Conservation (phyloP, 768 basidiomycete genomes). For the Trametes meyenii region DNA sequence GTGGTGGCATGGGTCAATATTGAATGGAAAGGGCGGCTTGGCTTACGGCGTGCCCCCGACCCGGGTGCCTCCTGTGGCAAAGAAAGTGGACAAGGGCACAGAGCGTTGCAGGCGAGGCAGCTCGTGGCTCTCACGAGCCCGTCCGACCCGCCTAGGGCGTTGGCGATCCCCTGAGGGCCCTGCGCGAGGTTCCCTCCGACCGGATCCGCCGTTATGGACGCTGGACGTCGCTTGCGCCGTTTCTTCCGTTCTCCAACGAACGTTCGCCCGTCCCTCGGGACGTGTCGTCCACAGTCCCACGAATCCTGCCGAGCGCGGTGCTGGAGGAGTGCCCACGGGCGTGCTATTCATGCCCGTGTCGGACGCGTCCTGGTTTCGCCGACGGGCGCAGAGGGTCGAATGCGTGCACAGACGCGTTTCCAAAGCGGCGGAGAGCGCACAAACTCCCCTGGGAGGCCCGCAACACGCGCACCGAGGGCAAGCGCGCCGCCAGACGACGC, state of each 20-base stretch:
- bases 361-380: not conserved
- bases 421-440: slow-evolving; percentile 10
- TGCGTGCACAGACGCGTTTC: slow-evolving; percentile 7
- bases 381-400: not conserved
- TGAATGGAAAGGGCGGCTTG: too few species aligned
- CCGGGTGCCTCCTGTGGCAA: too few species aligned
- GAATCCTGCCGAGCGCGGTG: slow-evolving; percentile 7
- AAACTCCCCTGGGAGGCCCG: slow-evolving; percentile 9
- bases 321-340: not conserved
- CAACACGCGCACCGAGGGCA: not conserved
- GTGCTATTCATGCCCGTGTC: not conserved
- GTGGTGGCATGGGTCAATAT: too few species aligned
- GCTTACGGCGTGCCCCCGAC: too few species aligned
- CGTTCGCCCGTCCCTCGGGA: not conserved
- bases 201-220: slow-evolving; percentile 10
- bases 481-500: not conserved
- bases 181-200: slow-evolving; percentile 2
- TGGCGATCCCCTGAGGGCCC: not conserved
- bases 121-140: slow-evolving; percentile 6
- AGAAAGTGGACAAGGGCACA: too few species aligned
- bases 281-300: slow-evolving; percentile 7
- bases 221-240: not conserved
- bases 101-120: not conserved
- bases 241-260: slow-evolving; percentile 1
- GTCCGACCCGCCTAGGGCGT: not conserved